Base-by-base conservation (phyloP, 2,329 filamentous ascomycete genomes). In the Chalaropsis ovoidea region DNA sequence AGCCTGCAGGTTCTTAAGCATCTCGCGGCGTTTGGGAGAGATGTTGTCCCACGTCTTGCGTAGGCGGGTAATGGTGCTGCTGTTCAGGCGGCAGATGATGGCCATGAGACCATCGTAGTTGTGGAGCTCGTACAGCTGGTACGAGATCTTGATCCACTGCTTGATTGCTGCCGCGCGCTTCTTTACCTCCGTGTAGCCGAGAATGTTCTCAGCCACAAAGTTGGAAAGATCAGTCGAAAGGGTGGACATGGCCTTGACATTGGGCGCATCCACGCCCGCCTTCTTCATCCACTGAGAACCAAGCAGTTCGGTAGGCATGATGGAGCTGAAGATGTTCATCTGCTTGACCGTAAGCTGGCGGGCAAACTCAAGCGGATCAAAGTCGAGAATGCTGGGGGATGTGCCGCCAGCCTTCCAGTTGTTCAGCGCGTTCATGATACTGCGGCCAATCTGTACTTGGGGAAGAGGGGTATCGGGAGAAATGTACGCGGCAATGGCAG, bases 51-150 rank as follows among this genome's bases (percentile, higher is more conserved):
- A 99, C 0, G 94, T 99, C 72, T 86, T 88, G 73, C 88, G 89
- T 8, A 99, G 79, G 22, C 94, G 89, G 65, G 86, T 85, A 70
- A 99, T 93, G 71, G 91, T 93, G 17, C 92, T 95, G 66, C 89
- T 92, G 75, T 95, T 95, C 61, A 99, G 77, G 10, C 89, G 92
- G 78, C 92, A 96, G 71, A 96, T 90, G 70, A 99, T 96, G 7
- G 94, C 91, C 91, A 97, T 96, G 11, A 99, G 78, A 0, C 90
- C 90, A 72, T 99, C 93, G 71, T 96, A 99, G 77, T 99, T 99
- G 77, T 94, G 88, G 31, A 97, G 81, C 72, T 94, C 89, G 4
- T 95, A 79, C 70, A 90, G 95, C 71, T 89, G 89, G 70, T 88
- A 82, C 0, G 90, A 90, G 70, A 97, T 86, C 79, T 97, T 99